phyloP scores from a whole-genome alignment of 2,329 filamentous ascomycete species.

The Ceratocystis papillata region DNA sequence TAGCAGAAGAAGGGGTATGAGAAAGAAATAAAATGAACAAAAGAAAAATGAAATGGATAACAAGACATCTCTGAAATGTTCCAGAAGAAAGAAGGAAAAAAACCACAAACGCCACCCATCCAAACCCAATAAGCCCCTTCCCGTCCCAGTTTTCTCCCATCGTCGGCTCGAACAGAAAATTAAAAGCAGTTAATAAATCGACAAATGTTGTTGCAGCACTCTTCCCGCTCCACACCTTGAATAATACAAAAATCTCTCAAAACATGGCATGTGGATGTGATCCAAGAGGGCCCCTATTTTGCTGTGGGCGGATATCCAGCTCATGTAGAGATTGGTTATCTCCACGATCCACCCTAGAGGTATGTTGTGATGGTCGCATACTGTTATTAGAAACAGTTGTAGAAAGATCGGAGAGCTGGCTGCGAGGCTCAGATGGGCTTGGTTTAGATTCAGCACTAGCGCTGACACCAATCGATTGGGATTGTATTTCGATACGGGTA shows the following conservation, averaged over 20 bases:
- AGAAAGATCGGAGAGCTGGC: neutral
- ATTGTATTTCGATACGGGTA: conserved; percentile 21
- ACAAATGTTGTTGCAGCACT: neutral
- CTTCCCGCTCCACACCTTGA: neutral
- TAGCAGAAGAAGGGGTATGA: conserved; percentile 10
- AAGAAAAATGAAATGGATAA: neutral
- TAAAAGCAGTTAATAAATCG: neutral
- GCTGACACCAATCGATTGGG: neutral
- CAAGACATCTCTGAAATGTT: too few relatives aligned
- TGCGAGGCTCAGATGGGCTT: neutral
- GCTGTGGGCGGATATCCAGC: conserved; percentile 13
- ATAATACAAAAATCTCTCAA: neutral
- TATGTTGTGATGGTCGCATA: neutral
- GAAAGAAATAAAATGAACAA: neutral
- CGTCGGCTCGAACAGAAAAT: neutral
- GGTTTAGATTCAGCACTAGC: neutral
- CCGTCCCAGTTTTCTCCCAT: neutral
- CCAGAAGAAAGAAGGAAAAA: neutral
- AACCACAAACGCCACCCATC: conserved; percentile 8
- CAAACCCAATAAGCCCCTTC: neutral
- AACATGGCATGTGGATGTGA: conserved; percentile 19
- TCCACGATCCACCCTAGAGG: neutral
- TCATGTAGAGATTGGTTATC: conserved; percentile 17
- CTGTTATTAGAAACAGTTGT: neutral
- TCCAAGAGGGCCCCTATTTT: conserved; percentile 20